These are phyloP conservation scores for Mucuna pruriens DNA, from an alignment of 306 rosid genomes.

Conservation along the genomic window DNA sequence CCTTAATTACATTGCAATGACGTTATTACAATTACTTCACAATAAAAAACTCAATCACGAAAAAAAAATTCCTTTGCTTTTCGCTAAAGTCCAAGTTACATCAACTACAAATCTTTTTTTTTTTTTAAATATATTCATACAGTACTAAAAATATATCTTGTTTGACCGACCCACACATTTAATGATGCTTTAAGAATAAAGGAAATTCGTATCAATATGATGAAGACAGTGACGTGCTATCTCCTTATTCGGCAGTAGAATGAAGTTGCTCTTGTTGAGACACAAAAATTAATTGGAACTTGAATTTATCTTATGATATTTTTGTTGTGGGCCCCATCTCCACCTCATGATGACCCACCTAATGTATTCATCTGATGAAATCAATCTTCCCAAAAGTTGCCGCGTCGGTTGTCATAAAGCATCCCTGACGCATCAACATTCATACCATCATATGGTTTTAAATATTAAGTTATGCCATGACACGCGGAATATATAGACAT, in stretches of 20 bases:
- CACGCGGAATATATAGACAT: too few species aligned
- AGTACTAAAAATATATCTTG: neutral
- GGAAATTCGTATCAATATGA: neutral
- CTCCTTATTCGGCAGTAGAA: neutral
- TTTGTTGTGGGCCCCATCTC: neutral
- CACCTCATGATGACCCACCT: neutral
- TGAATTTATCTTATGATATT: neutral
- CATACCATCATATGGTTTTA: neutral
- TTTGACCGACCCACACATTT: neutral
- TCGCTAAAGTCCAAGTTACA: conserved; percentile 8
- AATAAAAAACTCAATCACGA: neutral
- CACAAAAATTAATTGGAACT: neutral
- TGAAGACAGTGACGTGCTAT: neutral
- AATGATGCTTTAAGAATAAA: neutral
- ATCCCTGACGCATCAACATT: neutral
- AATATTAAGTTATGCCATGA: neutral
- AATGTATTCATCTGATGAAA: conserved; percentile 14
- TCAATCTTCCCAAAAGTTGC: conserved; percentile 1
- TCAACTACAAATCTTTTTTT: neutral
- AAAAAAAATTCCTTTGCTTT: neutral
- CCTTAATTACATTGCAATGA: neutral
- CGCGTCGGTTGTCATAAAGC: neutral
- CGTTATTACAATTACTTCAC: neutral
- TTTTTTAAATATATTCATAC: neutral
- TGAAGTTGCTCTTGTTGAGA: neutral